Evolutionary conservation across 371 early-diverging fungal genomes (phyloP), one percentile per base, ranked within the genome.

Genomic region (Basidiobolus meristosporus): DNA sequence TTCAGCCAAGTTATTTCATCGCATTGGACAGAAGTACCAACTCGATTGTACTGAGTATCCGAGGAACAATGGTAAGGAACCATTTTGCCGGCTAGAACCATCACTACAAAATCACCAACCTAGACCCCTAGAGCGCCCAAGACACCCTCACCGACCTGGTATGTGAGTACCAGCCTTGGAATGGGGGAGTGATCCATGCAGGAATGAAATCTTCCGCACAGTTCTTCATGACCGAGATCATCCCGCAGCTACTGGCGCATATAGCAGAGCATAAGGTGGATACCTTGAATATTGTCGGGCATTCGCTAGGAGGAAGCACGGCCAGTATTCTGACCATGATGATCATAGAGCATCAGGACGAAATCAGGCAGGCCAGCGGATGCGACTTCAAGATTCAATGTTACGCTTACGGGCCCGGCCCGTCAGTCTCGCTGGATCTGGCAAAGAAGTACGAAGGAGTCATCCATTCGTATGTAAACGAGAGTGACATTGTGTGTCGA

Each of bases 1-100:
- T 85, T 40, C 62, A 73, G 17, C 88, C 86, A 0, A 72, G 73
- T 46, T 83, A 86, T 45, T 82, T 75, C n/a, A n/a, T 88, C 12
- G 70, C 73, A 0, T 56, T 65, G 23, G 89, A 88, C 48, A 53
- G 72, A 3, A 58, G 60, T 9, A 62, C 74, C 20, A 62, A 78
- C 43, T 65, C 82, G 0, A 64, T 88, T 20, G 77, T 86, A 1
- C 52, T 88, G 12, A 63, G 65, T 5, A 82, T 88, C 28, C 65
- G 89, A 23, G 89, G 89, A 12, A 84, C 84, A 0, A 76, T 84
- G 85, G 75, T 74, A 63, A n/a, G n/a, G n/a, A n/a, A n/a, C n/a
- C n/a, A n/a, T n/a, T n/a, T n/a, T n/a, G n/a, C n/a, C n/a, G n/a
- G n/a, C n/a, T n/a, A n/a, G n/a, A n/a, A n/a, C n/a, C n/a, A n/a